These are phyloP conservation scores for Fusarium humuli DNA, from an alignment of 2,329 filamentous ascomycete species.

Conservation along the genomic window DNA sequence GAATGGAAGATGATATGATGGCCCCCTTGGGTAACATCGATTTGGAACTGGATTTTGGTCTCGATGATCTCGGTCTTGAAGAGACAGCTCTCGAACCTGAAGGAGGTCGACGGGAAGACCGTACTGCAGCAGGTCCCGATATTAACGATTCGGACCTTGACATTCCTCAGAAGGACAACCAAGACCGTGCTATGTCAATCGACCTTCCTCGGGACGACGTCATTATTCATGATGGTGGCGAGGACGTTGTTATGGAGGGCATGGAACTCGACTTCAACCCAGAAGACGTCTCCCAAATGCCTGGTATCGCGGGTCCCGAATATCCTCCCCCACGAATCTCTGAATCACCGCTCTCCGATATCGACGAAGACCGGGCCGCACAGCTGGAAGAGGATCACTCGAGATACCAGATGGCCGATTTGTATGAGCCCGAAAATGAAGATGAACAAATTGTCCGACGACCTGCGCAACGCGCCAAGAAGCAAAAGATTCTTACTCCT, in stretches of 20 bases:
- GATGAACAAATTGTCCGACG: conserved; percentile 70
- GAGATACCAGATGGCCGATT: conserved; percentile 64
- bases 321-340: conserved; percentile 71
- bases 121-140: conserved; percentile 7
- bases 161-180: conserved; percentile 66
- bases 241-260: conserved; percentile 67
- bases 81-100: conserved; percentile 73
- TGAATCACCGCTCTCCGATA: conserved; percentile 77
- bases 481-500: conserved; percentile 83
- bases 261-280: conserved; percentile 74
- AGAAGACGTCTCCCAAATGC: conserved; percentile 68
- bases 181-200: conserved; percentile 67
- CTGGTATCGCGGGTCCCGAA: conserved; percentile 60
- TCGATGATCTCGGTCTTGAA: conserved; percentile 78
- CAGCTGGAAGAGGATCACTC: conserved; percentile 70
- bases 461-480: conserved; percentile 77
- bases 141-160: conserved; percentile 70
- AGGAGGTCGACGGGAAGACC: conserved; percentile 82
- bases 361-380: conserved; percentile 71
- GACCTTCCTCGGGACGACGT: conserved; percentile 66
- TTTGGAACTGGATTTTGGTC: conserved; percentile 78
- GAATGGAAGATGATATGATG: conserved; percentile 68
- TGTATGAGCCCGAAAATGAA: conserved; percentile 72
- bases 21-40: conserved; percentile 74
- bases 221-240: conserved; percentile 71